Evolutionary conservation across 768 basidiomycete species (phyloP), one percentile per base, ranked within the genome.

Genomic region (Tylopilus felleus): DNA sequence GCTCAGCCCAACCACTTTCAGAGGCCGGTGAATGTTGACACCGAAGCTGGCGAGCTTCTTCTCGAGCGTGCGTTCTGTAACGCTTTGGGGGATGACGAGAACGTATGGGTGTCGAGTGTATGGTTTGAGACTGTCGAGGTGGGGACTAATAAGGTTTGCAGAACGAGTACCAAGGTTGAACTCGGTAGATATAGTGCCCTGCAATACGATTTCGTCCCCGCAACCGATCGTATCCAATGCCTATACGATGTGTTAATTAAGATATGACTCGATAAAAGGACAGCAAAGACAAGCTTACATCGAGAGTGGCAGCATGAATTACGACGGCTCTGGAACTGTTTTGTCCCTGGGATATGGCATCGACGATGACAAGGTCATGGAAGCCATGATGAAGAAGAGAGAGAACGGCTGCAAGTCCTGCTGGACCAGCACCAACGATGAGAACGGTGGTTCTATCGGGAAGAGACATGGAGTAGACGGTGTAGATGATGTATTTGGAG

Each of bases 261-360:
- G 67, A 61, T 23, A 52, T 33, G 13, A 22, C n/a, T n/a, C n/a
- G n/a, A n/a, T n/a, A 7, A 19, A 52, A 1, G 16, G 40, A 39
- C 7, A 31, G 28, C 8, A n/a, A 5, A 44, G 10, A 40, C 25
- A 51, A n/a, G 39, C 65, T 42, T 55, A 77, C 80, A 68, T 82
- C 81, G 16, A 83, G 65, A 4, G 81, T 82, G 33, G 78, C 74
- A 31, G 80, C 77, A 56, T 82, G 80, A 16, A 82, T 56, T 4
- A 73, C 71, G 5, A 75, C 55, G 1, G 81, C 79, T 23, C 80
- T 74, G 9, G 80, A 78, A 12, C 67, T 62, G 41, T 71, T 69
- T 44, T 68, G 59, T 25, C 71, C 72, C 22, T 71, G 50, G 0
- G 51, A 25, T 3, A 63, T 33, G 33, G 69, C 70, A 48, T 82